A percentile compares a stretch with the other conserved stretches of the same genome.
These are phyloP conservation scores for Arctium minus DNA, from an alignment of 129 eudicot genomes.

Conservation along the genomic window DNA sequence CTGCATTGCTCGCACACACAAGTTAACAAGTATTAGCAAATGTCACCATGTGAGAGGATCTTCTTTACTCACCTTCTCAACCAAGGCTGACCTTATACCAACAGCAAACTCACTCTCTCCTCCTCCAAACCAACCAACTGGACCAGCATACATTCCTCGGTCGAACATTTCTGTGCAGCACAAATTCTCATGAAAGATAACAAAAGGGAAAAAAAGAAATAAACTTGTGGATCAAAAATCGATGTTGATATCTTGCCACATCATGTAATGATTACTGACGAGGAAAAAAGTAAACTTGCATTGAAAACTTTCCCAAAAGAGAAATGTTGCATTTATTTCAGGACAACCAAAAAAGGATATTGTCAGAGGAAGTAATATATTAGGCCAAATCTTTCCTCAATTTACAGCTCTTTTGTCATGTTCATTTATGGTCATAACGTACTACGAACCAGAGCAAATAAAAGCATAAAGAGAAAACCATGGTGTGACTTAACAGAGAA, in stretches of 20 bases:
- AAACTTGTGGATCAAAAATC: no score
- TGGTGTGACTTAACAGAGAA: slow-evolving; percentile 1
- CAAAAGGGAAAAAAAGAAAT: neutral
- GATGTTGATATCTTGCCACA: no score
- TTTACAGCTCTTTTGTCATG: no score
- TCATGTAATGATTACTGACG: no score
- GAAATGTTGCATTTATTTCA: no score
- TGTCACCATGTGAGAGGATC: neutral
- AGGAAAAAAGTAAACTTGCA: no score
- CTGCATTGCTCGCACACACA: neutral
- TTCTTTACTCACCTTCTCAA: slow-evolving; percentile 46
- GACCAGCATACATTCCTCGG: slow-evolving; percentile 99
- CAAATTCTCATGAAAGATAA: neutral
- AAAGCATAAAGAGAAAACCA: neutral
- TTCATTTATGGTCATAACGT: no score
- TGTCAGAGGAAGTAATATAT: no score
- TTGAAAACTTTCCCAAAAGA: no score
- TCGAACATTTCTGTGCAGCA: slow-evolving; percentile 75
- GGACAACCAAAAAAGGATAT: no score
- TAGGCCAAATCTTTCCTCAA: no score
- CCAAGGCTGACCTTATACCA: slow-evolving; percentile 94
- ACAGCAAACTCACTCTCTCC: slow-evolving; percentile 96
- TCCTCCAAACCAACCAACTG: slow-evolving; percentile 99
- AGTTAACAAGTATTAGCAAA: neutral
- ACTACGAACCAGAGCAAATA: neutral